Evolutionary conservation across 2,329 filamentous ascomycete species (phyloP).

Genomic region (Sporothrix phasma): DNA sequence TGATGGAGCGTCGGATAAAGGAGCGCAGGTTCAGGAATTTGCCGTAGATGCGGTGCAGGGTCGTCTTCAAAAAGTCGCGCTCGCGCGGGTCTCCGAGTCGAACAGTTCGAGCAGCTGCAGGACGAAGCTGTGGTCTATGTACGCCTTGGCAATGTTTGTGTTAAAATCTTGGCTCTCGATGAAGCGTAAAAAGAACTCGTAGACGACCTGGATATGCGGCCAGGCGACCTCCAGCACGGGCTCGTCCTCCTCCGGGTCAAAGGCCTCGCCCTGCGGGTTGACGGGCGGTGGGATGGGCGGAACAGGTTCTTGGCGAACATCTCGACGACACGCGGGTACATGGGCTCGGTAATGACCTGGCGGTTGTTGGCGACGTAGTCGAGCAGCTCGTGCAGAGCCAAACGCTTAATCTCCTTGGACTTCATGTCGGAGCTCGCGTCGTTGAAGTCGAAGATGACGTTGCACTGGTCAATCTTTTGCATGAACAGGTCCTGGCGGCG

Average conservation of each 20-base stretch:
- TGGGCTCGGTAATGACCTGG: slow-evolving; percentile 95
- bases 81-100: slow-evolving; percentile 96
- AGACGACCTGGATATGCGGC: slow-evolving; percentile 98
- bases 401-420: slow-evolving; percentile 96
- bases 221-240: slow-evolving; percentile 96
- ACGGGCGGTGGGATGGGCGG: slow-evolving; percentile 89
- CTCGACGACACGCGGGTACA: slow-evolving; percentile 96
- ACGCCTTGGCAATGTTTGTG: slow-evolving; percentile 97
- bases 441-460: slow-evolving; percentile 99
- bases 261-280: slow-evolving; percentile 95
- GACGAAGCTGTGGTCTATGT: slow-evolving; percentile 97
- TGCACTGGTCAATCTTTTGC: slow-evolving; percentile 99
- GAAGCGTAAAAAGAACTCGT: slow-evolving; percentile 97
- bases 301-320: slow-evolving; percentile 99
- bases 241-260: slow-evolving; percentile 97
- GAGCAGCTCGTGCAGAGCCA: slow-evolving; percentile 88
- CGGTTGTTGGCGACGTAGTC: slow-evolving; percentile 98
- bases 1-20: slow-evolving; percentile 96
- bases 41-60: slow-evolving; percentile 92
- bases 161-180: slow-evolving; percentile 99
- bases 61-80: slow-evolving; percentile 96
- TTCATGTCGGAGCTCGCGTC: slow-evolving; percentile 98
- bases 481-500: slow-evolving; percentile 94
- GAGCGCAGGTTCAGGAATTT: slow-evolving; percentile 97
- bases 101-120: slow-evolving; percentile 95